These are phyloP conservation scores for Kwoniella sp. DNA, from an alignment of 768 basidiomycete genomes.

Conservation along the genomic window DNA sequence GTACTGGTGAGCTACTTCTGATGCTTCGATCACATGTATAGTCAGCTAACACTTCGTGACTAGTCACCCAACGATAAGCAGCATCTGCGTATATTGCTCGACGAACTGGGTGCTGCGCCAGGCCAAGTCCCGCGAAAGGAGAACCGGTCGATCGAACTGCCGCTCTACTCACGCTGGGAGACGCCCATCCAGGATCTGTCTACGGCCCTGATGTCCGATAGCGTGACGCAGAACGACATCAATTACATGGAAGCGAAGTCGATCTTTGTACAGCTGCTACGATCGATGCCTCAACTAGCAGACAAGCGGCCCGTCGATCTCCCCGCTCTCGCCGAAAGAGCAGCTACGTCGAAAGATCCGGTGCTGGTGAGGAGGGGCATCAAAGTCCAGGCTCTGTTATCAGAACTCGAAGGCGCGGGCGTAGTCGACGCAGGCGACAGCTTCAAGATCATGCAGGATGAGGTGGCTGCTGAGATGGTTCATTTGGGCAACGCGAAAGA, in stretches of 20 bases:
- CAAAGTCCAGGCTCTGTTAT: conserved; percentile 99
- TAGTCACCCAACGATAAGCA: conserved; percentile 97
- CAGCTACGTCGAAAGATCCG: conserved; percentile 96
- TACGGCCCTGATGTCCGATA: conserved; percentile 82
- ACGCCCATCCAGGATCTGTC: conserved; percentile 97
- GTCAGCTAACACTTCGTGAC: conserved; percentile 6
- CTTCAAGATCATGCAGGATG: conserved; percentile 95
- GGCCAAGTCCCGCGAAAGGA: conserved; percentile 97
- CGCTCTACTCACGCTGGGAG: conserved; percentile 97
- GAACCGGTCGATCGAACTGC: conserved; percentile 88
- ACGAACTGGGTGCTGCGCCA: conserved; percentile 92
- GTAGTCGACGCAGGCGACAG: conserved; percentile 80
- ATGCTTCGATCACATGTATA: neutral
- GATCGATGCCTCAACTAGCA: conserved; percentile 81
- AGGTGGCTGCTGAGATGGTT: conserved; percentile 89
- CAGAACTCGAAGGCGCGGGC: conserved; percentile 88
- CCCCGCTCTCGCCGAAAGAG: conserved; percentile 82
- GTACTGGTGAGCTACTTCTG: conserved; percentile 68
- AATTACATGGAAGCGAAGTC: conserved; percentile 99
- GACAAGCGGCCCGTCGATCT: conserved; percentile 90
- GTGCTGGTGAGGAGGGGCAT: conserved; percentile 94
- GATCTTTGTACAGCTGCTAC: conserved; percentile 95
- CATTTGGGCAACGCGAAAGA: conserved; percentile 96
- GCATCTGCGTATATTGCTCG: conserved; percentile 91
- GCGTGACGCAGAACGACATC: conserved; percentile 96